phyloP scores from a whole-genome alignment of 2,329 filamentous ascomycete genomes.

The Alternaria sp. region DNA sequence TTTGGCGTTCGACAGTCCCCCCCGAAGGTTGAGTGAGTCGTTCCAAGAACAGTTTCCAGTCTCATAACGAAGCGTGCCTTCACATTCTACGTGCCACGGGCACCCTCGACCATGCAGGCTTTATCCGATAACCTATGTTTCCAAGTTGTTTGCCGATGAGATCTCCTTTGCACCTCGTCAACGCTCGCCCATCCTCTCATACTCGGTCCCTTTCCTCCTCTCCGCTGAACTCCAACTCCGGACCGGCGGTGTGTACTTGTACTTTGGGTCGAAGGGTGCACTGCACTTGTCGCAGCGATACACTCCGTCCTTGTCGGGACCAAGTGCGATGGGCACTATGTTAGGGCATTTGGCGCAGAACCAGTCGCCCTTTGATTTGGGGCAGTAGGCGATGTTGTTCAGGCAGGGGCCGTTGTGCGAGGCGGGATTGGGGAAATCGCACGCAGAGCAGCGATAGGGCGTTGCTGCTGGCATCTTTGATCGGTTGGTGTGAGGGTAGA shows the following conservation, averaged over 20 bases:
- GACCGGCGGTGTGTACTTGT: slow-evolving; percentile 1
- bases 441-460: neutral
- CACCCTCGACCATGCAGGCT: too few relatives aligned
- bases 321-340: neutral
- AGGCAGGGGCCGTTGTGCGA: neutral
- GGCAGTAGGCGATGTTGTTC: slow-evolving; percentile 1
- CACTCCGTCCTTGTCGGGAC: neutral
- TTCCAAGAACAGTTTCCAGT: too few relatives aligned
- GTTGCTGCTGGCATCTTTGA: neutral
- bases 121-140: too few relatives aligned
- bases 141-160: too few relatives aligned
- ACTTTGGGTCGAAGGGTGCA: neutral
- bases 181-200: neutral
- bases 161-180: too few relatives aligned
- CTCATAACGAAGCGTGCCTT: too few relatives aligned
- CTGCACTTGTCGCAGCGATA: neutral
- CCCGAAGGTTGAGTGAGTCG: too few relatives aligned
- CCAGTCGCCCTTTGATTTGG: slow-evolving; percentile 4
- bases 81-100: too few relatives aligned
- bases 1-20: too few relatives aligned
- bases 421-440: neutral
- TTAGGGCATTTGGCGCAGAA: slow-evolving; percentile 4
- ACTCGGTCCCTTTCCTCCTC: neutral
- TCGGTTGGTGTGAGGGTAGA: too few relatives aligned
- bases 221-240: slow-evolving; percentile 1